Evolutionary conservation across 257 asterid species (phyloP).

Genomic region (Fraxinus excelsior): DNA sequence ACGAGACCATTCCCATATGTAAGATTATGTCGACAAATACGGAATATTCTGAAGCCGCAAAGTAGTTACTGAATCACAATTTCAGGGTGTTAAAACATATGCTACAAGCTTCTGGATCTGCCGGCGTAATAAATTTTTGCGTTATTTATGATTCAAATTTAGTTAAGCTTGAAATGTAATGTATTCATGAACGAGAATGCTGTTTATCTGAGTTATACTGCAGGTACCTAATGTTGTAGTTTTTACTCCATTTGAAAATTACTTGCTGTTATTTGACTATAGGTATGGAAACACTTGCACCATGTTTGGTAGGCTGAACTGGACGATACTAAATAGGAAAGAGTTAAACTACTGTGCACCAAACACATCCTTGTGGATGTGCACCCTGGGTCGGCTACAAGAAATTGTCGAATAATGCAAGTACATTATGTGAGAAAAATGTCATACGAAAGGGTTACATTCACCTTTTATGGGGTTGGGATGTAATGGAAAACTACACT

Average conservation of each 20-base stretch:
- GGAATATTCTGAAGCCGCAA: slow-evolving; percentile 30
- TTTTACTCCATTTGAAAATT: not conserved
- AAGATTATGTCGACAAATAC: slow-evolving; percentile 56
- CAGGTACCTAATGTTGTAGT: not conserved
- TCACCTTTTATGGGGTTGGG: not conserved
- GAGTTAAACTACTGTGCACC: not conserved
- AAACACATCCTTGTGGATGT: not conserved
- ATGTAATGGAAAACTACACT: not conserved
- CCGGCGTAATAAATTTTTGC: slow-evolving; percentile 23
- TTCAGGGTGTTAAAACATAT: slow-evolving; percentile 13
- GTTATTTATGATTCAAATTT: slow-evolving; percentile 12
- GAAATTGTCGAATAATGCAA: not conserved
- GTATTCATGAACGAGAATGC: not conserved
- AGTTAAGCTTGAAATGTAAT: not conserved
- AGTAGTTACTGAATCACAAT: slow-evolving; percentile 15
- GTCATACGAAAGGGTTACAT: not conserved
- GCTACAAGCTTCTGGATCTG: slow-evolving; percentile 4
- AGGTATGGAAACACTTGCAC: not conserved
- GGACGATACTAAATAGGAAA: not conserved
- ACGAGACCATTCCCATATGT: slow-evolving; percentile 75
- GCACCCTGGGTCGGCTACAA: not conserved
- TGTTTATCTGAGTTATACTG: not conserved
- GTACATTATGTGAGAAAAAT: not conserved
- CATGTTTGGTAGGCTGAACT: not conserved
- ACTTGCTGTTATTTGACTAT: not conserved